phyloP scores from a whole-genome alignment of 345 rosid genomes.

The Mangifera indica region DNA sequence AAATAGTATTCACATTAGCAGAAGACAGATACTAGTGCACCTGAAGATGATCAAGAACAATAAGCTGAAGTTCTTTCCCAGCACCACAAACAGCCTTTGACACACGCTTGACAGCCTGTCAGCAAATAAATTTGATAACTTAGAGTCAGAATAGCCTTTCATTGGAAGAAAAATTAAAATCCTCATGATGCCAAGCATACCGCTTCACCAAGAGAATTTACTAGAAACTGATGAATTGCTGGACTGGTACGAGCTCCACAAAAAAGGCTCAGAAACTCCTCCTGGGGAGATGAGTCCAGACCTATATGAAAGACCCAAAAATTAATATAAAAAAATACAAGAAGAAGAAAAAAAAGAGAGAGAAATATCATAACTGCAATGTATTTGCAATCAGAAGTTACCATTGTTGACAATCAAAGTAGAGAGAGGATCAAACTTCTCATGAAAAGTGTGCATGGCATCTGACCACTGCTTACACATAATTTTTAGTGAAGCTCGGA shows the following conservation, averaged over 20 bases:
- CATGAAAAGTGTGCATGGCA: conserved; percentile 70
- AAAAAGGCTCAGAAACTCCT: conserved; percentile 88
- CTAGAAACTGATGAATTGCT: conserved; percentile 85
- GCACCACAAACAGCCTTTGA: conserved; percentile 80
- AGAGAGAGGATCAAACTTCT: conserved; percentile 75
- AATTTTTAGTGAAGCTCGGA: conserved; percentile 66
- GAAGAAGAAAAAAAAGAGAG: conserved; percentile 11
- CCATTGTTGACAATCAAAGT: conserved; percentile 73
- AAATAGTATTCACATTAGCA: conserved; percentile 11
- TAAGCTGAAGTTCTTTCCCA: conserved; percentile 83
- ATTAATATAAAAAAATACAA: conserved; percentile 11
- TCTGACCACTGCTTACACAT: conserved; percentile 88
- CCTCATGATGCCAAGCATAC: conserved; percentile 35
- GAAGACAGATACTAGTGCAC: conserved; percentile 36
- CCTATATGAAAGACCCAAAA: conserved; percentile 38
- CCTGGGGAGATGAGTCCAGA: conserved; percentile 87
- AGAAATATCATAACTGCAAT: too few relatives aligned
- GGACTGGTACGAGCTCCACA: conserved; percentile 92
- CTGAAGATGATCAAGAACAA: conserved; percentile 91
- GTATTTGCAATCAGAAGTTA: conserved; percentile 29
- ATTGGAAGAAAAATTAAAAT: conserved; percentile 14
- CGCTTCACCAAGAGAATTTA: conserved; percentile 81
- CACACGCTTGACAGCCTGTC: conserved; percentile 85
- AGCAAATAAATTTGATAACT: conserved; percentile 20
- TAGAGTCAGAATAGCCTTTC: conserved; percentile 13